A percentile compares a stretch with the other conserved stretches of the same genome.
phyloP scores from a whole-genome alignment of 352 stramenopile genomes.

The Elongisporangium prolatum region DNA sequence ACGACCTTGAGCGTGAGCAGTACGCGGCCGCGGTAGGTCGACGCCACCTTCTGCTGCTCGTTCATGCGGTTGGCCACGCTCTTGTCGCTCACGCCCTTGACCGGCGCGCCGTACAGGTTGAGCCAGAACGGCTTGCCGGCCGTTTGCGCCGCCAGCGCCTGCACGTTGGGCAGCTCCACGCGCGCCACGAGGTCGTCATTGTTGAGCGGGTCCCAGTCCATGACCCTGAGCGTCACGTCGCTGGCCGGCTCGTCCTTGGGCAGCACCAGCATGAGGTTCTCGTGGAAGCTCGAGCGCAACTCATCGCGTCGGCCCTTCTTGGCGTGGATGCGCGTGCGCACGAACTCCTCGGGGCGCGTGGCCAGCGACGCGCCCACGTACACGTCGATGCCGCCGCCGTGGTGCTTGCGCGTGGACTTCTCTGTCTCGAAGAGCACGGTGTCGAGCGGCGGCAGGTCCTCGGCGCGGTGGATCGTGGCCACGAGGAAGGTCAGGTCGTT shows the following conservation, averaged over 20 bases:
- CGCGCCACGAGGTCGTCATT: conserved; percentile 59
- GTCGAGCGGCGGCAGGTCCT: conserved; percentile 63
- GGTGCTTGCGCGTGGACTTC: conserved; percentile 30
- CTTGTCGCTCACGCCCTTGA: conserved; percentile 46
- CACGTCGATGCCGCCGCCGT: conserved; percentile 55
- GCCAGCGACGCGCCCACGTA: conserved; percentile 48
- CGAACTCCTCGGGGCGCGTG: conserved; percentile 21
- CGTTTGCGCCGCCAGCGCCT: conserved; percentile 19
- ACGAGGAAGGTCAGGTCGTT: conserved; percentile 46
- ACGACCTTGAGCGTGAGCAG: conserved; percentile 52
- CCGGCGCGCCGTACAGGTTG: conserved; percentile 66
- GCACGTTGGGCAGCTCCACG: conserved; percentile 39
- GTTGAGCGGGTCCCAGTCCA: conserved; percentile 67
- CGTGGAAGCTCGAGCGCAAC: conserved; percentile 56
- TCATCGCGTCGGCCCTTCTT: conserved; percentile 56
- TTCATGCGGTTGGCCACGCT: conserved; percentile 56
- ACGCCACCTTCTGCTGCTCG: conserved; percentile 36
- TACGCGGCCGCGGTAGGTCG: conserved; percentile 78
- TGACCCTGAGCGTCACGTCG: conserved; percentile 42
- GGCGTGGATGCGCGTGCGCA: conserved; percentile 68
- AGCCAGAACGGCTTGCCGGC: conserved; percentile 53
- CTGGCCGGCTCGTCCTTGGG: conserved; percentile 11
- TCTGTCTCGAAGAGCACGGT: conserved; percentile 42
- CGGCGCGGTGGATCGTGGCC: conserved; percentile 53
- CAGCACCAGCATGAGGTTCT: conserved; percentile 57